phyloP scores from a whole-genome alignment of 371 early-diverging fungal species.

The Capniomyces stellatus region DNA sequence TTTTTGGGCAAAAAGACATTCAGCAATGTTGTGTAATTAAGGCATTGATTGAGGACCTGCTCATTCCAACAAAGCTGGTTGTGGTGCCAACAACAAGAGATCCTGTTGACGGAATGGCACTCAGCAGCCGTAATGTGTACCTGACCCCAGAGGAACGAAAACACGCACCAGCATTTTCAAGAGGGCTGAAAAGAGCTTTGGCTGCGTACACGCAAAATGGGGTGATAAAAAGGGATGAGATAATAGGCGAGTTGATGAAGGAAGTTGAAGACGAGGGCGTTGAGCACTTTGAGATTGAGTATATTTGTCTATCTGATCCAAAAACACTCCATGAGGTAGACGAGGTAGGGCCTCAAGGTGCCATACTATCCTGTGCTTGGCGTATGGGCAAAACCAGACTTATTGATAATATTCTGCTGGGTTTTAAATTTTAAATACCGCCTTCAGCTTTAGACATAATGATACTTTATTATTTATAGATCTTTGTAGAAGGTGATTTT shows the following conservation, averaged over 20 bases:
- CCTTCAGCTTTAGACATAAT: too few relatives aligned
- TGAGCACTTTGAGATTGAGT: constrained; percentile 44
- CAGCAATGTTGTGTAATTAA: constrained; percentile 86
- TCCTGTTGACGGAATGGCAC: constrained; percentile 59
- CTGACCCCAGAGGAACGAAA: constrained; percentile 47
- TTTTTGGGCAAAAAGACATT: constrained; percentile 93
- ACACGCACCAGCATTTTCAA: constrained; percentile 57
- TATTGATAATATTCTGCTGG: constrained; percentile 76
- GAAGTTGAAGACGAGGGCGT: constrained; percentile 20
- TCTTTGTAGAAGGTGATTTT: too few relatives aligned
- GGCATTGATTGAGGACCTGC: constrained; percentile 52
- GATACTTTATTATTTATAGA: too few relatives aligned
- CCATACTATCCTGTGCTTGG: constrained; percentile 77
- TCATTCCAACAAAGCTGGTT: constrained; percentile 53
- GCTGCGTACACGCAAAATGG: constrained; percentile 17
- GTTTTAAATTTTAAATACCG: constrained; percentile 23
- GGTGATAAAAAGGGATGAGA: constrained; percentile 23
- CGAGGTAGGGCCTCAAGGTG: constrained; percentile 31
- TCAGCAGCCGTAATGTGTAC: constrained; percentile 80
- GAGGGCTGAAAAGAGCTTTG: constrained; percentile 37
- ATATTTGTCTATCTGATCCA: constrained; percentile 62
- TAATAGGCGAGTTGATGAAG: constrained; percentile 30
- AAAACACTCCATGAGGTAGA: constrained; percentile 44
- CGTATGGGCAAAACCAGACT: constrained; percentile 75
- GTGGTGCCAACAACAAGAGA: constrained; percentile 68